These are phyloP conservation scores for Ophioceras dolichostomum DNA, from an alignment of 2,329 filamentous ascomycete species.

Conservation along the genomic window DNA sequence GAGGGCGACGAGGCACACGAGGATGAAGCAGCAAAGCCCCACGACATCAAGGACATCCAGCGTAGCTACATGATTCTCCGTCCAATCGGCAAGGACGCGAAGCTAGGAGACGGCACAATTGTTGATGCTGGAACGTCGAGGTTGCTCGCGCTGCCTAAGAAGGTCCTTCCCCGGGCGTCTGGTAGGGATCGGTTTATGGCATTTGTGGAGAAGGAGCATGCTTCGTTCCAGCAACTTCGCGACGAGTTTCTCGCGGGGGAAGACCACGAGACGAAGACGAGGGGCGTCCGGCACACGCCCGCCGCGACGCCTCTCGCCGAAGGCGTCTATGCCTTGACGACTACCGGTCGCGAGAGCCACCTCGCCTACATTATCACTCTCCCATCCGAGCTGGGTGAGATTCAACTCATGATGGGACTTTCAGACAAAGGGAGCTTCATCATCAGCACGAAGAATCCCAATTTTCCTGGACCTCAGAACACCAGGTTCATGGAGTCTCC, in stretches of 20 bases:
- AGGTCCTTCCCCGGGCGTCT: constrained; percentile 55
- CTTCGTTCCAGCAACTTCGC: constrained; percentile 56
- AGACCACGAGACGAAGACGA: constrained; percentile 67
- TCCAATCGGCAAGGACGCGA: constrained; percentile 58
- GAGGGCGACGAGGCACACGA: constrained; percentile 14
- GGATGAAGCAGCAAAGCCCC: too few species aligned
- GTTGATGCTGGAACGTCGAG: constrained; percentile 49
- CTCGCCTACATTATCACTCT: constrained; percentile 71
- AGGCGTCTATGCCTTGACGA: constrained; percentile 73
- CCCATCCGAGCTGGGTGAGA: constrained; percentile 53
- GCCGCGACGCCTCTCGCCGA: constrained; percentile 68
- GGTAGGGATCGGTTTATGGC: constrained; percentile 62
- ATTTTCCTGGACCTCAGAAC: constrained; percentile 51
- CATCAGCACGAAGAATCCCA: constrained; percentile 69
- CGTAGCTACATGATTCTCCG: constrained; percentile 71
- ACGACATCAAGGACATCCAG: constrained; percentile 58
- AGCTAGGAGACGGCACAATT: constrained; percentile 41
- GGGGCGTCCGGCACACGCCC: constrained; percentile 53
- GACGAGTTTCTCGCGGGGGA: constrained; percentile 54
- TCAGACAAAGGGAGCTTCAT: constrained; percentile 63
- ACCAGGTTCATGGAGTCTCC: constrained; percentile 51
- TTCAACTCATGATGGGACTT: constrained; percentile 67
- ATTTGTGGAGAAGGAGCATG: constrained; percentile 67
- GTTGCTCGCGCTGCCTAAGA: constrained; percentile 72
- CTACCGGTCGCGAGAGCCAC: constrained; percentile 59